A percentile compares a stretch with the other conserved stretches of the same genome.
Evolutionary conservation across 148 eudicot species (phyloP).

Genomic region (Suaeda aralocaspica): DNA sequence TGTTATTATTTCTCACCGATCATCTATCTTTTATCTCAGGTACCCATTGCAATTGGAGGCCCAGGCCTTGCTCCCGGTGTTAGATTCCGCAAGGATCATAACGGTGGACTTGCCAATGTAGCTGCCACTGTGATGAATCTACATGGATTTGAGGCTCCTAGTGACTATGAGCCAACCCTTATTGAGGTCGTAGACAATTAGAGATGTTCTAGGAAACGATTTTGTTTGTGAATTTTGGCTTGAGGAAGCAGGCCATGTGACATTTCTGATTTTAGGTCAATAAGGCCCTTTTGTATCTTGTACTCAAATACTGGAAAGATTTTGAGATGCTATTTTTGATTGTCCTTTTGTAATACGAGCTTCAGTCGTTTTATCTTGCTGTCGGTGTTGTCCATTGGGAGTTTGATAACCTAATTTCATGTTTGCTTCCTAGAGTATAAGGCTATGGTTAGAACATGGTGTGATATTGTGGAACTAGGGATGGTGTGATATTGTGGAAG

Average conservation of each 20-base stretch:
- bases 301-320: not conserved
- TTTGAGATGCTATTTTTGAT: constrained; percentile 1
- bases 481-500: too few species aligned
- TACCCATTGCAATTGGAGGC: constrained; percentile 91
- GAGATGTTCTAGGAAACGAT: not conserved
- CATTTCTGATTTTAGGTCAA: constrained; percentile 21
- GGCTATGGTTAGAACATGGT: too few species aligned
- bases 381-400: too few species aligned
- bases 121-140: constrained; percentile 93
- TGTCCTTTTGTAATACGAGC: not conserved
- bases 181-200: constrained; percentile 63
- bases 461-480: too few species aligned
- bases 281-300: constrained; percentile 20
- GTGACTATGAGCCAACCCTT: constrained; percentile 76
- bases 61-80: constrained; percentile 79
- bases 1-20: not conserved
- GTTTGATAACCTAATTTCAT: too few species aligned
- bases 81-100: constrained; percentile 73
- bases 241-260: constrained; percentile 14
- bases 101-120: constrained; percentile 82
- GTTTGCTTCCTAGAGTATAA: too few species aligned
- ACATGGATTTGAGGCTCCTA: constrained; percentile 78
- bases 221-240: not conserved
- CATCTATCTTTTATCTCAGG: constrained; percentile 35
- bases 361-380: too few species aligned